Evolutionary conservation across 345 rosid genomes (phyloP), one percentile per base, ranked within the genome.

Genomic region (Acer saccharum): DNA sequence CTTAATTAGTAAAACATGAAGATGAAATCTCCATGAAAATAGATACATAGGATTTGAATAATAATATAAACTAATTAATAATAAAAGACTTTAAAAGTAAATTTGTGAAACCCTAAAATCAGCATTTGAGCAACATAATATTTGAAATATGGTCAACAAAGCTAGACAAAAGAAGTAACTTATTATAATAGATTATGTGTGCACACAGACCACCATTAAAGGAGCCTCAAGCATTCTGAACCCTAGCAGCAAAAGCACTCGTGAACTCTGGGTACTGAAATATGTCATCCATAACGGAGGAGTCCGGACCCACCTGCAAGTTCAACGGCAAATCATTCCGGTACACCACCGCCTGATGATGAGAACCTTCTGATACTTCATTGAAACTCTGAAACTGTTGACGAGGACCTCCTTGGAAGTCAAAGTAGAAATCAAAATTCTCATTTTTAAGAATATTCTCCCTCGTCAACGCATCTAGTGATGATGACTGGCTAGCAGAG

Each of bases 241-340:
- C 76, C 79, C 89, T 76, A 39, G 88, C 83, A 13, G 88, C 83
- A 43, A 74, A 81, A 21, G 81, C 76, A 69, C 65, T 72, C 81
- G 76, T 32, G 9, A 81, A 50, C 64, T 88, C 88, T 32, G 81
- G 87, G 79, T 83, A 74, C 60, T 81, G 88, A 68, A 76, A 81
- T 66, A 78, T 68, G 71, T 88, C 88, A 69, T 81, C 88, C 48
- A 82, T 35, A 12, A 74, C 65, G 21, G 78, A 79, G 21, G 78
- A 78, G 13, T 81, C 86, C 7, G 75, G 35, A 68, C 80, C 72
- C 69, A 81, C 58, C 50, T 72, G 87, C 69, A 67, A 65, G 58
- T 80, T 78, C 13, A 18, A 46, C 67, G 79, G 74, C 73, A 71
- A 0, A 64, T 75, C 74, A 10, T 54, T 61, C 9, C 32, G 55